A percentile compares a stretch with the other conserved stretches of the same genome.
These are phyloP conservation scores for Torulaspora pretoriensis DNA, from an alignment of 1,139 yeast genomes.

Conservation along the genomic window DNA sequence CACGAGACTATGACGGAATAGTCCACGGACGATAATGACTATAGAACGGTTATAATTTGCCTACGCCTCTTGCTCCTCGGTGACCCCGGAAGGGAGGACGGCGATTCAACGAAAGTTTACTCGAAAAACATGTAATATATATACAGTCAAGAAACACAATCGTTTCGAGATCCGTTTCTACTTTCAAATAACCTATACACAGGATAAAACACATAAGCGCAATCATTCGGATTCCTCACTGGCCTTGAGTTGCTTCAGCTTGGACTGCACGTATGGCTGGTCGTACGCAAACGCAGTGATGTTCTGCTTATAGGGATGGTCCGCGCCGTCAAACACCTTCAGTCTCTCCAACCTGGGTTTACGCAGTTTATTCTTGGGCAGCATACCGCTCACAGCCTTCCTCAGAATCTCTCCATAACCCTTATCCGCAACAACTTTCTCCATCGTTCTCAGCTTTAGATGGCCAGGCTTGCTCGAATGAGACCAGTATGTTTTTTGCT, in stretches of 20 bases:
- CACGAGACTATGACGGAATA: slow-evolving; percentile 5
- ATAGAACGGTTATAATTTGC: neutral
- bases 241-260: slow-evolving; percentile 3
- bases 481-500: slow-evolving; percentile 83
- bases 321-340: slow-evolving; percentile 82
- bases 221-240: neutral
- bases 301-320: slow-evolving; percentile 80
- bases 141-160: neutral
- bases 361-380: slow-evolving; percentile 86
- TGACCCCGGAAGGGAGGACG: neutral
- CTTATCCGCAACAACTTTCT: slow-evolving; percentile 65
- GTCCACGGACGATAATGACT: slow-evolving; percentile 11
- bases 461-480: slow-evolving; percentile 92
- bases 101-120: neutral
- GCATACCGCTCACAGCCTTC: slow-evolving; percentile 92
- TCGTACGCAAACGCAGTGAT: slow-evolving; percentile 85
- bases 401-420: slow-evolving; percentile 80
- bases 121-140: slow-evolving; percentile 6
- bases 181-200: slow-evolving; percentile 1
- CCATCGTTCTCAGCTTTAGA: slow-evolving; percentile 78
- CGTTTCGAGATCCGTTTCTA: neutral
- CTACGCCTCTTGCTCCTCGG: neutral
- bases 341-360: slow-evolving; percentile 76
- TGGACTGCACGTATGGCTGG: slow-evolving; percentile 39
- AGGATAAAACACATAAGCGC: slow-evolving; percentile 1